Conservation (phyloP, 2,329 filamentous ascomycete genomes). For the Cercospora zeina region DNA sequence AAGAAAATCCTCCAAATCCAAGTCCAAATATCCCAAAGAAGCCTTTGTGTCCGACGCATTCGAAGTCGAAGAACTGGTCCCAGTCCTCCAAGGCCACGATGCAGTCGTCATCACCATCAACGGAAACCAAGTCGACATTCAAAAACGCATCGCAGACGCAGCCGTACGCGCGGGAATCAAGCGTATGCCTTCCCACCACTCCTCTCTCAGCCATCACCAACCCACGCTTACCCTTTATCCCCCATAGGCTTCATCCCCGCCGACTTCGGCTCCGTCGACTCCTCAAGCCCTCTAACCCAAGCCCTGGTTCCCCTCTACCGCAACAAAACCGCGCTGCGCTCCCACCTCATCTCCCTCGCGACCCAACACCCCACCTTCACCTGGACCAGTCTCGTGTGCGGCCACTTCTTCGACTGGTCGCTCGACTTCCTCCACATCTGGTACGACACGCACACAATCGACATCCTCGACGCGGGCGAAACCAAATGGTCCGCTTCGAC, state of each 20-base stretch:
- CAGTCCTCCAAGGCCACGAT: conserved; percentile 58
- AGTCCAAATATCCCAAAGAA: conserved; percentile 38
- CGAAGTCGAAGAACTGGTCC: conserved; percentile 50
- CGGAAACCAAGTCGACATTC: conserved; percentile 45
- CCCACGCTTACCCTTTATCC: not conserved
- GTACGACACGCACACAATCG: conserved; percentile 51
- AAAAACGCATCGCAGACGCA: conserved; percentile 59
- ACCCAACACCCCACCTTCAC: conserved; percentile 48
- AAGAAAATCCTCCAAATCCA: conserved; percentile 50
- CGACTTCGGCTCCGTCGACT: conserved; percentile 56
- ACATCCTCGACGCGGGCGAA: conserved; percentile 59
- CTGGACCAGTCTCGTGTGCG: conserved; percentile 62
- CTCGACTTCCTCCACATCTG: conserved; percentile 58
- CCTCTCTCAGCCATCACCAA: not conserved
- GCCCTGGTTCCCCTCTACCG: conserved; percentile 54
- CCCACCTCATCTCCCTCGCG: conserved; percentile 53
- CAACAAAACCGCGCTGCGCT: conserved; percentile 51
- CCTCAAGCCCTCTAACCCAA: conserved; percentile 40
- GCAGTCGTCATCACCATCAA: conserved; percentile 56
- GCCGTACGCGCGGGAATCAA: conserved; percentile 61
- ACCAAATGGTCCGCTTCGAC: conserved; percentile 55
- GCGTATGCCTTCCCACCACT: conserved; percentile 37
- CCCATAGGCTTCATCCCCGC: conserved; percentile 55
- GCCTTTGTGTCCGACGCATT: conserved; percentile 52
- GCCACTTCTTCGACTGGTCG: conserved; percentile 64